Base-by-base conservation (phyloP, 176 grass and related monocot species). In the Oryza nivara region DNA sequence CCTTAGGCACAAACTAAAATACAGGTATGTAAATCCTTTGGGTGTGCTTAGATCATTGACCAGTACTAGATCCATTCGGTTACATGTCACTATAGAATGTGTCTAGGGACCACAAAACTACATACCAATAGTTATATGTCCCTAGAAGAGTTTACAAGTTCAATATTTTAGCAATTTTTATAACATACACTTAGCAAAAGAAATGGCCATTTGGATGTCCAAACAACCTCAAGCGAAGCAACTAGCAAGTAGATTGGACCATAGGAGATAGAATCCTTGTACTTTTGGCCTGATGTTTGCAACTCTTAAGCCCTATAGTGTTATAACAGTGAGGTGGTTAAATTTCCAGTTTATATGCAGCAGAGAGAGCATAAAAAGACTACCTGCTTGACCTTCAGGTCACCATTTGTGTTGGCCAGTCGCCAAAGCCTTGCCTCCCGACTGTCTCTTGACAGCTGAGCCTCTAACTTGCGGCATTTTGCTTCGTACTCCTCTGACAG, bases 341-440 rank as follows among this genome's bases (percentile, higher is more conserved):
- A 56, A 69, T 58, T 0, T 60, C 47, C 7, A 52, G 22, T 74
- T 15, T 66, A 56, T 30, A 80, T 44, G 66, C 0, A 66, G 51
- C 63, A 44, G 45, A 51, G 9, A 35, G 65, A 36, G 76, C 63
- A 12, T 25, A 67, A 67, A 51, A 75, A 61, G 26, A 4, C 28
- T 93, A 96, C 97, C 91, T 99, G 91, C 82, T 92, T 96, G 16
- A 89, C 86, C 81, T 99, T 99, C 63, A 92, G 68, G 49, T 96
- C 91, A 41, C 86, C 88, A 11, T 92, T 96, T 80, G 92, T 78
- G 75, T 83, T 88, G 43, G 88, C 58, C 7, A 88, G 73, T 74
- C 66, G 92, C 88, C 88, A 84, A 72, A 88, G 80, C 46, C 90
- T 90, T 1, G 80, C 86, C 79, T 95, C 93, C 73, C 80, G 75